Evolutionary conservation across 169 alveolate species (phyloP), one percentile per base, ranked within the genome.

Genomic region (Eimeria sp.): DNA sequence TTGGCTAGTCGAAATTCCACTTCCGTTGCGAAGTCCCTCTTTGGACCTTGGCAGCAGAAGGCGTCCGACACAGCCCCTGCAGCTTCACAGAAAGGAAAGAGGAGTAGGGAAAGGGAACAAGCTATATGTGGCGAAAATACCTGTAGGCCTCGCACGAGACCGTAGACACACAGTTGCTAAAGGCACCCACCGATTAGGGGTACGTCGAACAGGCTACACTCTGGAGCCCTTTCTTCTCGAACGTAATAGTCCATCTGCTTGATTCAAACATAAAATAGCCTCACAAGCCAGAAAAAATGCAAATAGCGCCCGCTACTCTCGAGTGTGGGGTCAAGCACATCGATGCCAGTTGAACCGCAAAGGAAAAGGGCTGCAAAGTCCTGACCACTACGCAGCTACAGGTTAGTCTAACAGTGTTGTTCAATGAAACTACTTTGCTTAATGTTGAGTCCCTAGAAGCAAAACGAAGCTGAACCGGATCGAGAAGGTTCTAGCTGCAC

Each of bases 11-110:
- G 63, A 54, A 65, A 87, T 43, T 61, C 65, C 82, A 43, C 54
- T 43, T 87, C 94, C 30, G 94, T 43, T 40, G 82, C 61, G 47
- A 87, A 87, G 49, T 87, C 94, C 45, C 94, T 43, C 67, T 75
- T 61, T n/a, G 94, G 94, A 40, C 83, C 65, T 67, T 87, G 83
- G 49, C 94, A 87, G 67, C 94, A 87, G 5, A 87, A 40, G 40
- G 83, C 61, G 70, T 87, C 94, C 22, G 94, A 87, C n/a, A 63
- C 70, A 25, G 94, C 83, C 72, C 94, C 94, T 45, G 94, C 94
- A 25, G 94, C 94, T 87, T 58, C 67, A 5, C 88, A 78, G n/a
- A 47, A 47, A 16, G 9, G 45, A 25, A 16, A 47, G 16, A 51
- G 10, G 18, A 30, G 0, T 40, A n/a, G 25, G 0, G 30, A 20